Evolutionary conservation across 768 basidiomycete genomes (phyloP), one percentile per base, ranked within the genome.

Genomic region (Termitomyces titanicus): DNA sequence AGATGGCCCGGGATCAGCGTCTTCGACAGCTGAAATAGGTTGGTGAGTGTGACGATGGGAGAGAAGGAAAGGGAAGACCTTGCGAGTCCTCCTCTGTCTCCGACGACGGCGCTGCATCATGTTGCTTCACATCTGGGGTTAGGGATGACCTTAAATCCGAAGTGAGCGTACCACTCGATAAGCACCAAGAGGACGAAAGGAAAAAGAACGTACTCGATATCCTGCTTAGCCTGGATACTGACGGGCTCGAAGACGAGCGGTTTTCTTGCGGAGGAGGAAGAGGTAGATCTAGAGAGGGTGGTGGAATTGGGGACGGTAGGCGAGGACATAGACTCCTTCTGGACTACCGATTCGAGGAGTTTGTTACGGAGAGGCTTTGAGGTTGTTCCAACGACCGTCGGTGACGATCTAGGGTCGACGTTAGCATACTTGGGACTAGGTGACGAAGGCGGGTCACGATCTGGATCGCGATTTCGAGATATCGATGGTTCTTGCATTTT

Each of bases 41-140:
- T 13, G 22, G 33, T 43, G 15, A 22, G 50, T 8, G n/a, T 31
- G 10, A 31, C 39, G 4, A 46, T 34, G 15, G 18, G 6, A 17
- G 38, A 38, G 29, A 3, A 2, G 43, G 12, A 25, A 24, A 22
- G 17, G 13, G 5, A n/a, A 20, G 2, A 72, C 74, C 70, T 70
- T 74, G 71, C 4, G 73, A 72, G 44, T 74, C 74, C 22, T 73
- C 73, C 54, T 77, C 74, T 20, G 74, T 73, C 17, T 74, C 72
- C 24, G 74, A 74, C 8, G 72, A 71, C 57, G 56, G 10, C 1
- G 9, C 25, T 1, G 25, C 3, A 25, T 48, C 22, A 8, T 18
- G 29, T 7, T 46, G 15, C 12, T 8, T 27, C 3, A 3, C 5
- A 6, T 18, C n/a, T 13, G 24, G n/a, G 3, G 44, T 3, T 29